These are phyloP conservation scores for Fusarium nanum DNA, from an alignment of 2,329 filamentous ascomycete species.

Conservation along the genomic window DNA sequence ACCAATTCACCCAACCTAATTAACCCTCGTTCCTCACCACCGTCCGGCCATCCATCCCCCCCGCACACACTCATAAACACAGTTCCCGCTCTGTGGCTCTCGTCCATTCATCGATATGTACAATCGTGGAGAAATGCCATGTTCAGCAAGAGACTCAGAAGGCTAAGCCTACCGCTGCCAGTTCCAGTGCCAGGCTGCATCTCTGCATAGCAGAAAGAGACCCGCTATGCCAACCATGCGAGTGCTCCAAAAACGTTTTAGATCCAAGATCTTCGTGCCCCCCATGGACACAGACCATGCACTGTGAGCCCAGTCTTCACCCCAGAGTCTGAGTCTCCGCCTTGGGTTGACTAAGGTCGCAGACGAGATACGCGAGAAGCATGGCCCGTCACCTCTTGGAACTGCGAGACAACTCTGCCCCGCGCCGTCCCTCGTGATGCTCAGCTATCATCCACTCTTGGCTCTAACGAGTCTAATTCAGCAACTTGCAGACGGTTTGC, in stretches of 20 bases:
- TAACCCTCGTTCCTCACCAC: constrained; percentile 27
- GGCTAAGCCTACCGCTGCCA: neutral
- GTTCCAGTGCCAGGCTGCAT: constrained; percentile 1
- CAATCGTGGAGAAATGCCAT: constrained; percentile 30
- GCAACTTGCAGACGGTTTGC: constrained; percentile 23
- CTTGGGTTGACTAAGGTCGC: constrained; percentile 30
- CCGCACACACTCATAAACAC: constrained; percentile 30
- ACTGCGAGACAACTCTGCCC: constrained; percentile 35
- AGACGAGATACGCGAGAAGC: constrained; percentile 46
- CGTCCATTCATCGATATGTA: constrained; percentile 19
- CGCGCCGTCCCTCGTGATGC: constrained; percentile 40
- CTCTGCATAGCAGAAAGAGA: constrained; percentile 22
- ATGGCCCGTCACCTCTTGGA: constrained; percentile 27
- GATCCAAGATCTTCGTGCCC: constrained; percentile 35
- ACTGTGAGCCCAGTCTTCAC: constrained; percentile 33
- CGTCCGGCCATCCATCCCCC: constrained; percentile 17
- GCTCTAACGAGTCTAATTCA: constrained; percentile 11
- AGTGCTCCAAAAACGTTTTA: constrained; percentile 24
- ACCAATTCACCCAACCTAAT: constrained; percentile 34
- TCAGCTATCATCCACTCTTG: constrained; percentile 34
- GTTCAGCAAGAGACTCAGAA: constrained; percentile 9
- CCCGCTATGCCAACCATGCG: constrained; percentile 33
- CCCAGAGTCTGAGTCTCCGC: constrained; percentile 35
- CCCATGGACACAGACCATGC: constrained; percentile 34
- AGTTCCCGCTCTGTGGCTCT: constrained; percentile 41